A percentile compares a stretch with the other conserved stretches of the same genome.
Conservation (phyloP, 306 rosid genomes). For the Fragaria nilgerrensis region DNA sequence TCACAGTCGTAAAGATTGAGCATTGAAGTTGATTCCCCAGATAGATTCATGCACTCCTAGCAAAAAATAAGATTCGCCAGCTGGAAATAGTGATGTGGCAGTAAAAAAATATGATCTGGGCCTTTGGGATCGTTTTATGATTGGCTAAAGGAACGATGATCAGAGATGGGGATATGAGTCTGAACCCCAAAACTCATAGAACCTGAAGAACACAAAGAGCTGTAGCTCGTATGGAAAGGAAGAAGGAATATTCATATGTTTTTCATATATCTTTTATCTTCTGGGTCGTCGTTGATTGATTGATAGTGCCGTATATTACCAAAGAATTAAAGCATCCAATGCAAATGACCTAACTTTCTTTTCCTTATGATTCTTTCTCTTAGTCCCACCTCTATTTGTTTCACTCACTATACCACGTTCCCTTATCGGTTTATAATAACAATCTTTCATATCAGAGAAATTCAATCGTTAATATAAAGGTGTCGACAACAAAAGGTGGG, state of each 20-base stretch:
- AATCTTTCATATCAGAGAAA: neutral
- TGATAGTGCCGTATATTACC: conserved; percentile 26
- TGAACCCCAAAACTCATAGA: conserved; percentile 15
- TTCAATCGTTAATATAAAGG: neutral
- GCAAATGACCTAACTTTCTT: conserved; percentile 3
- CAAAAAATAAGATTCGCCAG: conserved; percentile 38
- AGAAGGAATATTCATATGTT: conserved; percentile 3
- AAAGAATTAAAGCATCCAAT: conserved; percentile 21
- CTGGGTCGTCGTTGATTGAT: conserved; percentile 17
- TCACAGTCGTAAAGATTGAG: neutral
- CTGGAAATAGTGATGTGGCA: conserved; percentile 36
- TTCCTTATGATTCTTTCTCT: neutral
- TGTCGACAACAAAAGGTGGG: neutral
- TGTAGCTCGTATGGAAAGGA: conserved; percentile 10
- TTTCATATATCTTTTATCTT: neutral
- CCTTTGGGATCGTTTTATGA: conserved; percentile 13
- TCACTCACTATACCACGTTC: neutral
- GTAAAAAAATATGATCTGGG: neutral
- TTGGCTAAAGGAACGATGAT: conserved; percentile 9
- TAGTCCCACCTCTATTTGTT: neutral
- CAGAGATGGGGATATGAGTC: neutral
- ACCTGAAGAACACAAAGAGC: conserved; percentile 4
- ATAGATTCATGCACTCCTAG: conserved; percentile 33
- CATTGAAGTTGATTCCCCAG: conserved; percentile 15
- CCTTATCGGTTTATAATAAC: neutral